These are phyloP conservation scores for Nothophoma quercina DNA, from an alignment of 2,329 filamentous ascomycete species.

Conservation along the genomic window DNA sequence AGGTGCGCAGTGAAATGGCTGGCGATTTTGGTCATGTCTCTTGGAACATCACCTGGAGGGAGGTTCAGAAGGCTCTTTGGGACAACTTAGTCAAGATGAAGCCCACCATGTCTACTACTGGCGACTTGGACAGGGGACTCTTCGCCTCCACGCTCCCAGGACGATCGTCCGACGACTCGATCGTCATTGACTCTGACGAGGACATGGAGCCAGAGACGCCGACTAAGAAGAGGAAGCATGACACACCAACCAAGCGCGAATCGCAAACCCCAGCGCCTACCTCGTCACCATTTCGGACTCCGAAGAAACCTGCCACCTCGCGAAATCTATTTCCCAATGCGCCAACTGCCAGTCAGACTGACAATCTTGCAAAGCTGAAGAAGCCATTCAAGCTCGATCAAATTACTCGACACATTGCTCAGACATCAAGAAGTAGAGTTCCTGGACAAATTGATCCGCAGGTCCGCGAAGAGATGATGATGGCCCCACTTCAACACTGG, in stretches of 20 bases:
- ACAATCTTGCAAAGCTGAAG: slow-evolving; percentile 8
- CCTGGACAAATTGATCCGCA: slow-evolving; percentile 47
- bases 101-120: slow-evolving; percentile 32
- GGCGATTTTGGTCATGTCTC: slow-evolving; percentile 54
- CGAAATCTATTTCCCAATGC: neutral
- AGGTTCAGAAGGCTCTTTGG: slow-evolving; percentile 62
- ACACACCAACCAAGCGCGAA: neutral
- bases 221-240: slow-evolving; percentile 44
- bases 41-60: slow-evolving; percentile 54
- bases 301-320: neutral
- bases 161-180: slow-evolving; percentile 21
- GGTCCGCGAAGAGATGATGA: slow-evolving; percentile 43
- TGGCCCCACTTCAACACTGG: slow-evolving; percentile 41
- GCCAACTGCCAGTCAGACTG: neutral
- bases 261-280: slow-evolving; percentile 11
- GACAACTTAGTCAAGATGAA: slow-evolving; percentile 43
- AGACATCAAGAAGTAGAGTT: slow-evolving; percentile 38
- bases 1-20: slow-evolving; percentile 63
- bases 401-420: slow-evolving; percentile 33
- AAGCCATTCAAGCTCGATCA: slow-evolving; percentile 41
- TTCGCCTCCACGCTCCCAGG: slow-evolving; percentile 18
- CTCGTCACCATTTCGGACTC: slow-evolving; percentile 4
- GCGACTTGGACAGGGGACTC: slow-evolving; percentile 22
- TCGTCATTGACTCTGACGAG: slow-evolving; percentile 28
- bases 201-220: slow-evolving; percentile 20